Base-by-base conservation (phyloP, 148 eudicot genomes). In the Rheum nobile region DNA sequence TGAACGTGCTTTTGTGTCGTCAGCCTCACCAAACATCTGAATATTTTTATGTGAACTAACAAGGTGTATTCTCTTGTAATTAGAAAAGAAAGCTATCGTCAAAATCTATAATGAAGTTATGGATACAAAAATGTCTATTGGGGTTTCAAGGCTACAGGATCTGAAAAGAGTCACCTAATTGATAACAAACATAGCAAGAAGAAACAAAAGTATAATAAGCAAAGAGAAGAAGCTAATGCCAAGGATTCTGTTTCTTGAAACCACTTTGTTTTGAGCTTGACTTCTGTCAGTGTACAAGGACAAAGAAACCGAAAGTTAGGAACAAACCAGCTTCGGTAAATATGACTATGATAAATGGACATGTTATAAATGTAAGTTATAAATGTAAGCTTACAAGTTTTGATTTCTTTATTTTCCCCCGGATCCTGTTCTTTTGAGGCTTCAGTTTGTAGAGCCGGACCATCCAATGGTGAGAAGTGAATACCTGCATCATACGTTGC, bases 401-500 rank as follows among this genome's bases (percentile, higher is more conserved):
- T 14, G 85, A 77, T 80, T 88, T 95, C 91, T 90, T 91, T 59
- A 82, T 74, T 85, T 87, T 95, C 55, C 92, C 97, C 29, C 89
- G 82, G 74, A 95, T 87, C 84, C 98, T 85, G 88, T 95, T 95
- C 90, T 78, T 91, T 71, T 43, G 96, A 79, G 98, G 87, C 82
- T 95, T 95, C 34, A 95, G 80, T 78, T 95, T 95, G 89, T 86
- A 95, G 71, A 95, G 85, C 63, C 98, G 91, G 19, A 95, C 98
- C 97, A 95, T 95, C 98, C 98, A 95, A 71, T 95, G 97, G 83
- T 91, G 97, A 71, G 96, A 91, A 42, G 98, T 95, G 84, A 95
- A 95, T 71, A 87, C 98, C 98, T 95, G 79, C 21, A 75, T 43
- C 21, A 75, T 43, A 54, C 19, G 31, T 71, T 65, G 39, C 39